Evolutionary conservation across 352 stramenopile genomes (phyloP).

Genomic region (Plasmopara viticola): DNA sequence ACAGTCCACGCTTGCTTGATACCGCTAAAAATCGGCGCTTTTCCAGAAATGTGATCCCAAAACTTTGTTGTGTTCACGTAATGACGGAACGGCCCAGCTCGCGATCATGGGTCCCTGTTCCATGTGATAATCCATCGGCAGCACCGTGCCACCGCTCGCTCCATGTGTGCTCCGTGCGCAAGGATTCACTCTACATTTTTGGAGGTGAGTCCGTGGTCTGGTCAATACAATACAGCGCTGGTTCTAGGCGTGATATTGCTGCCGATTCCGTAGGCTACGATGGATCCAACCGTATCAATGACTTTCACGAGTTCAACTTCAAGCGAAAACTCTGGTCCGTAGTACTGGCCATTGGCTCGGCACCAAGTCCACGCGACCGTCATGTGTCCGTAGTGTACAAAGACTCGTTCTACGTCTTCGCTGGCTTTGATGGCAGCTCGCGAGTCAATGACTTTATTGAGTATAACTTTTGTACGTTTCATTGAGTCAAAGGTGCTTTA

Average conservation of each 20-base stretch:
- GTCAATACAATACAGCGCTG: not conserved
- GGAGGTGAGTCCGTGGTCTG: slow-evolving; percentile 39
- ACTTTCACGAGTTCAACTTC: slow-evolving; percentile 93
- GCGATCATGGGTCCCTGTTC: slow-evolving; percentile 64
- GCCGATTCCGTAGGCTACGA: slow-evolving; percentile 80
- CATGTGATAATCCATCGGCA: slow-evolving; percentile 72
- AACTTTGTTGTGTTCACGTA: not conserved
- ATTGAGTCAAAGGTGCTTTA: not conserved
- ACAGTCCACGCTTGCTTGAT: too few species aligned
- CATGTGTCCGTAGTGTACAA: slow-evolving; percentile 92
- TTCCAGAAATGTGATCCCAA: too few species aligned
- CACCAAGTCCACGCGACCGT: slow-evolving; percentile 89
- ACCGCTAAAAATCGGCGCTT: too few species aligned
- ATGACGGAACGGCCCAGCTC: slow-evolving; percentile 36
- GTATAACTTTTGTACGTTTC: slow-evolving; percentile 89
- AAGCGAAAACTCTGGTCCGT: slow-evolving; percentile 72
- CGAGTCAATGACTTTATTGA: slow-evolving; percentile 94
- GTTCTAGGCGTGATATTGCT: not conserved
- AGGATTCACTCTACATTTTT: slow-evolving; percentile 92
- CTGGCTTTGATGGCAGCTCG: slow-evolving; percentile 89
- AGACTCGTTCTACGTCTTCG: slow-evolving; percentile 93
- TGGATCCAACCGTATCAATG: slow-evolving; percentile 88
- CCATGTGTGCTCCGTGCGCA: slow-evolving; percentile 87
- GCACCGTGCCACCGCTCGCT: slow-evolving; percentile 90
- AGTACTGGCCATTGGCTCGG: slow-evolving; percentile 54